Conservation (phyloP, 208 protist genomes). For the Vickermania spadyakhi region DNA sequence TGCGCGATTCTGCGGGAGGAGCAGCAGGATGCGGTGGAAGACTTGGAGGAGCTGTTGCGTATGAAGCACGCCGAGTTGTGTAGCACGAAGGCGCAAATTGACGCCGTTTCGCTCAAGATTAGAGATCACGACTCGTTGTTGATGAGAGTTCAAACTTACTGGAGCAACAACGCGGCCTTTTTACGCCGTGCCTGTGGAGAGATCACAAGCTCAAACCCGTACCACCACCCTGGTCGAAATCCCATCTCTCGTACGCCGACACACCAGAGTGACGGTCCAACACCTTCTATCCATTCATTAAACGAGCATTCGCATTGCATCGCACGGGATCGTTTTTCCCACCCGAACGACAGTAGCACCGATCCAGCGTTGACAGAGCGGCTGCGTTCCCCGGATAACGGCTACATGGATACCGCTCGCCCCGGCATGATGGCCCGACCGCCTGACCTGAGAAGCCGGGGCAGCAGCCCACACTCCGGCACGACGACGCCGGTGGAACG, state of each 20-base stretch:
- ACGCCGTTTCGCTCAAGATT: conserved; percentile 7
- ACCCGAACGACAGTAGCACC: background rate
- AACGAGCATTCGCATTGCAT: background rate
- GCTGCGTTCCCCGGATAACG: background rate
- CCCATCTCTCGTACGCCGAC: background rate
- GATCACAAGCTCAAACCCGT: background rate
- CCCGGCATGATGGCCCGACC: background rate
- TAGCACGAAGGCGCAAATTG: conserved; percentile 9
- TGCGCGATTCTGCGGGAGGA: conserved; percentile 15
- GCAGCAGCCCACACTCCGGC: background rate
- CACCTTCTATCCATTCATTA: no score
- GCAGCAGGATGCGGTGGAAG: conserved; percentile 9
- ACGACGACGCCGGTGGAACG: background rate
- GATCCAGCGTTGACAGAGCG: no score
- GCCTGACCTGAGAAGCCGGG: background rate
- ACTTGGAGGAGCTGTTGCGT: conserved; percentile 7
- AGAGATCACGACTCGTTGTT: conserved; percentile 8
- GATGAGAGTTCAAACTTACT: conserved; percentile 35
- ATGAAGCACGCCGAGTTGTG: conserved; percentile 17
- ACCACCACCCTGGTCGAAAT: background rate
- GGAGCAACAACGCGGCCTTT: conserved; percentile 34
- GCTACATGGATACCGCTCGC: background rate
- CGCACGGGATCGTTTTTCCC: no score
- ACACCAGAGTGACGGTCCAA: background rate
- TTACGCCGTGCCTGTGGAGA: conserved; percentile 12